Evolutionary conservation across 2,329 filamentous ascomycete genomes (phyloP), one percentile per base, ranked within the genome.

Genomic region (Grosmannia huntii): DNA sequence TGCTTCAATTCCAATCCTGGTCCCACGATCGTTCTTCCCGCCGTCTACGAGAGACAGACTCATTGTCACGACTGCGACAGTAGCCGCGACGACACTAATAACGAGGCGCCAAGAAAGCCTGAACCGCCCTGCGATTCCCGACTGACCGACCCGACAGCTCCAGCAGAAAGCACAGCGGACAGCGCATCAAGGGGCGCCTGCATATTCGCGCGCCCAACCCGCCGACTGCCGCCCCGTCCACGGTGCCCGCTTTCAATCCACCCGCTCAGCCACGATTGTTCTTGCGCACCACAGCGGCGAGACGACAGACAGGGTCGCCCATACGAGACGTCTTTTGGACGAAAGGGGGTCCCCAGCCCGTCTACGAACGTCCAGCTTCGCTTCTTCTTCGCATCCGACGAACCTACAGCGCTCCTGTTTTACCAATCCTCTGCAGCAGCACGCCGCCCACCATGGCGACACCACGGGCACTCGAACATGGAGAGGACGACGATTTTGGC

Each of bases 401-500:
- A 44, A n/a, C 41, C 19, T 5, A n/a, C 31, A 33, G 31, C 31
- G 31, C 31, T 33, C 31, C 2, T 33, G 31, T 10, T 44, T 6
- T 44, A n/a, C 41, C 16, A 6, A 44, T n/a, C n/a, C n/a, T n/a
- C n/a, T n/a, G n/a, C n/a, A n/a, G n/a, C n/a, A n/a, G n/a, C n/a
- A n/a, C n/a, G 19, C 19, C 41, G 41, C 19, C 19, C 65, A 52
- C 56, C 1, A 71, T 71, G 69, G 68, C 66, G 28, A 55, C 65
- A 36, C 64, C 64, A 60, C 62, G 62, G 41, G 51, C 57, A 27
- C 52, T 60, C 52, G 55, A 53, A 60, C 63, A 6, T 59, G 63
- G 14, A 58, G 66, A 14, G 60, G 66, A 69, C 56, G 70, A 66
- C 46, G 73, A 77, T 7, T 81, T 82, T 66, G 85, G 86, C 68